Percentiles rank a stretch among this genome's conserved stretches.
Evolutionary conservation across 202 grass and related monocot genomes (phyloP).

Genomic region (Hordeum pubiflorum): DNA sequence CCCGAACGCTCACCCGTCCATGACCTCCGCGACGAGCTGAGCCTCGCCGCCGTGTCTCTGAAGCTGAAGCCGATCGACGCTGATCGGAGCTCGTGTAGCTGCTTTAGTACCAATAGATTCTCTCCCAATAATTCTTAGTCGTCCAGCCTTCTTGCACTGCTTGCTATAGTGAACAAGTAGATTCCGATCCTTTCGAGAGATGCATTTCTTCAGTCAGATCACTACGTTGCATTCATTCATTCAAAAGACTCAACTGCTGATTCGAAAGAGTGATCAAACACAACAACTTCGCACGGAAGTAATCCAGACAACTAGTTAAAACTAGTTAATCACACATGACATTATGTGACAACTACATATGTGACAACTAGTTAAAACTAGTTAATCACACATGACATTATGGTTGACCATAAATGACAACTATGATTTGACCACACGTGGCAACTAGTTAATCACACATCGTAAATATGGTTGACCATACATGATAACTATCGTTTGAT

Average conservation of each 20-base stretch:
- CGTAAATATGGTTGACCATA: too few relatives aligned
- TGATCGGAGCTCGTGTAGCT: not conserved
- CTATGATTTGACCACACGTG: too few relatives aligned
- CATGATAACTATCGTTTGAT: too few relatives aligned
- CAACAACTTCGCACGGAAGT: not conserved
- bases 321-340: too few relatives aligned
- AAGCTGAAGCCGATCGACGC: not conserved
- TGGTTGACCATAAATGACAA: too few relatives aligned
- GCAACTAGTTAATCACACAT: too few relatives aligned
- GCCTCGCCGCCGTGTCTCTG: not conserved
- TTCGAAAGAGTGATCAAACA: not conserved
- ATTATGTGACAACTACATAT: too few relatives aligned
- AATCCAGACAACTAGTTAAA: too few relatives aligned
- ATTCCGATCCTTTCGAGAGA: not conserved
- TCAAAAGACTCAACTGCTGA: not conserved
- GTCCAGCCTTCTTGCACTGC: constrained; percentile 1
- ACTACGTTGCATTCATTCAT: too few relatives aligned
- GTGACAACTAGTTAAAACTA: too few relatives aligned
- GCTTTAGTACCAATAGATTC: not conserved
- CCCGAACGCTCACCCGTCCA: constrained; percentile 8
- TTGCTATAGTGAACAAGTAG: not conserved
- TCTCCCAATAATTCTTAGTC: constrained; percentile 11
- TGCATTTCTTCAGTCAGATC: not conserved
- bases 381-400: too few relatives aligned
- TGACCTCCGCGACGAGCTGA: constrained; percentile 27